Conservation (phyloP, 1,139 yeast species). For the Torulaspora globosa region DNA sequence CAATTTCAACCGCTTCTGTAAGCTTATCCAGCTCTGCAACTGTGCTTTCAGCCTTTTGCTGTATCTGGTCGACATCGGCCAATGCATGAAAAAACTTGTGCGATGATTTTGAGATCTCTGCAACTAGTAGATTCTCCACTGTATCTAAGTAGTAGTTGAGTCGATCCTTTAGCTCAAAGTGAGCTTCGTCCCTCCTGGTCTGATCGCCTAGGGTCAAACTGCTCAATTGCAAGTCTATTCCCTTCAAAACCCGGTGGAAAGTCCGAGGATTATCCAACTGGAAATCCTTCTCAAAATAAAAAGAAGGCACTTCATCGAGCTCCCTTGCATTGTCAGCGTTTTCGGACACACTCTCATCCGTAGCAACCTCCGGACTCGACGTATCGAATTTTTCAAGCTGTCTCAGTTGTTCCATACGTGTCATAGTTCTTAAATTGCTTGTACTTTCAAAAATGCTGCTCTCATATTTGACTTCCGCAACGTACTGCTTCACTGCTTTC, state of each 20-base stretch:
- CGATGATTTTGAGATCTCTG: constrained; percentile 81
- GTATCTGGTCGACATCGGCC: constrained; percentile 64
- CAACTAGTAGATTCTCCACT: constrained; percentile 74
- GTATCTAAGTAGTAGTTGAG: constrained; percentile 78
- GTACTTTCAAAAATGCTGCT: constrained; percentile 48
- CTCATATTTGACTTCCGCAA: constrained; percentile 48
- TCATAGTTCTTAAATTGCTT: constrained; percentile 36
- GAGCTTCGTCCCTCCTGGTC: constrained; percentile 21
- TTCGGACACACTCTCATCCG: constrained; percentile 32
- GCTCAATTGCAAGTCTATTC: constrained; percentile 30
- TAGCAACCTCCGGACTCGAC: constrained; percentile 41
- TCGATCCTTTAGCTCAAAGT: constrained; percentile 68
- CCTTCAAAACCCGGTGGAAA: constrained; percentile 63
- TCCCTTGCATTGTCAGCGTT: constrained; percentile 25
- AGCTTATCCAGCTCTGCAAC: constrained; percentile 48
- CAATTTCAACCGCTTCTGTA: constrained; percentile 40
- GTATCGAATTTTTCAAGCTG: constrained; percentile 15
- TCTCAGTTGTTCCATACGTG: constrained; percentile 41
- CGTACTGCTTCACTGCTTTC: constrained; percentile 48
- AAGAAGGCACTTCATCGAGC: constrained; percentile 49
- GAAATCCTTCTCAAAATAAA: constrained; percentile 65
- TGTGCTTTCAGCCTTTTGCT: constrained; percentile 52
- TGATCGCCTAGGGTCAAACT: constrained; percentile 29
- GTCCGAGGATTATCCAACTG: constrained; percentile 84
- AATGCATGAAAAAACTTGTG: constrained; percentile 80